Percentiles rank a stretch among this genome's conserved stretches.
Conservation (phyloP, 164 flowering plant species). For the Sedum album region DNA sequence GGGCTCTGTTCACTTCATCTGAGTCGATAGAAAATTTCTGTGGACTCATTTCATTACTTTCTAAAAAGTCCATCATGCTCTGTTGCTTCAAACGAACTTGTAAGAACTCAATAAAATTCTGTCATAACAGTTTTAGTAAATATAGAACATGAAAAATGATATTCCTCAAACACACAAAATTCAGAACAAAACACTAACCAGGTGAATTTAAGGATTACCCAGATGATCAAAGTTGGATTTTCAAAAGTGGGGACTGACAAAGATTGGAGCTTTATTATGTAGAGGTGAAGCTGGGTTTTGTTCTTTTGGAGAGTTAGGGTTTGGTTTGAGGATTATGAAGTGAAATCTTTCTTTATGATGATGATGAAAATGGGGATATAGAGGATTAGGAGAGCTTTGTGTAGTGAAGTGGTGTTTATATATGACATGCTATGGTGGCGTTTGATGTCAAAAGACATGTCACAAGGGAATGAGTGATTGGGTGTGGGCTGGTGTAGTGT, state of each 20-base stretch:
- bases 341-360: no score
- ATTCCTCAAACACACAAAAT: background rate
- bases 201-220: background rate
- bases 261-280: background rate
- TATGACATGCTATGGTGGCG: background rate
- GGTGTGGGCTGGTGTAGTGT: background rate
- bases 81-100: background rate
- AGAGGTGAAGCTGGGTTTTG: background rate
- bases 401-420: background rate
- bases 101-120: background rate
- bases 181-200: background rate
- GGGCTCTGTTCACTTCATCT: background rate
- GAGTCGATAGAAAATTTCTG: background rate
- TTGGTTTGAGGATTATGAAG: no score
- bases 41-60: background rate
- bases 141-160: background rate
- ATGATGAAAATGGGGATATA: background rate
- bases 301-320: no score
- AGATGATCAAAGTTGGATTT: background rate
- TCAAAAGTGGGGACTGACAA: background rate
- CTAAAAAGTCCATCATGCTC: background rate
- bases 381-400: background rate
- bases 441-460: constrained; percentile 4
- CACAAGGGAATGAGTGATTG: background rate
- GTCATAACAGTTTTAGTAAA: background rate